Evolutionary conservation across 805 yeast species (phyloP), one percentile per base, ranked within the genome.

Genomic region (Limtongia smithiae): DNA sequence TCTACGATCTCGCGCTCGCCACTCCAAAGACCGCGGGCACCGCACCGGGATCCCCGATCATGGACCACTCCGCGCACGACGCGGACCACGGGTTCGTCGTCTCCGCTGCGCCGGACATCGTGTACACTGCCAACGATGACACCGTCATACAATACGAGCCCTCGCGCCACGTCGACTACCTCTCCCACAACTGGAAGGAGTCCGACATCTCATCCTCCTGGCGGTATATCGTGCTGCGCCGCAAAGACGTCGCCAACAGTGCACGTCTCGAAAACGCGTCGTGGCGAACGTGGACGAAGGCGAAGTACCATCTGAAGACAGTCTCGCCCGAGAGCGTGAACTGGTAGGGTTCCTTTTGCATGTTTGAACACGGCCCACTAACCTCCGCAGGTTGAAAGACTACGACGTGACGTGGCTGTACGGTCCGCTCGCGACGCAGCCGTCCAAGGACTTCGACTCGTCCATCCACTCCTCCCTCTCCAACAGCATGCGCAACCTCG

Each of bases 321-420:
- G 86, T 91, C 5, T 80, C 90, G 17, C 98, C 99, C 1, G 94
- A 88, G 62, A 77, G 79, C 32, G 85, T 93, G 40, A 91, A 93
- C 67, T 93, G 99, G 99, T 52, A 7, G 38, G 52, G 35, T 24
- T 8, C 11, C 21, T 17, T 33, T 38, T 37, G 21, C 8, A 6
- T 24, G 21, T 20, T 17, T 22, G 15, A 3, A 12, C 32, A 18
- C 33, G n/a, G 14, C 21, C 22, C 18, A 14, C 2, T 24, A 12
- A 17, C 22, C 17, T 14, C 21, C 15, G 34, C 17, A 20, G 55
- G 55, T 81, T 88, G 37, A 93, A 94, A 68, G 99, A 93, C 62
- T 83, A 84, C 50, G 99, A 93, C 66, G 96, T 93, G 9, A 89
- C 97, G 1, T 93, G 98, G 98, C 76, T 93, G 12, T 93, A 91